Base-by-base conservation (phyloP, 768 basidiomycete genomes). In the Tephrocybe sp. region DNA sequence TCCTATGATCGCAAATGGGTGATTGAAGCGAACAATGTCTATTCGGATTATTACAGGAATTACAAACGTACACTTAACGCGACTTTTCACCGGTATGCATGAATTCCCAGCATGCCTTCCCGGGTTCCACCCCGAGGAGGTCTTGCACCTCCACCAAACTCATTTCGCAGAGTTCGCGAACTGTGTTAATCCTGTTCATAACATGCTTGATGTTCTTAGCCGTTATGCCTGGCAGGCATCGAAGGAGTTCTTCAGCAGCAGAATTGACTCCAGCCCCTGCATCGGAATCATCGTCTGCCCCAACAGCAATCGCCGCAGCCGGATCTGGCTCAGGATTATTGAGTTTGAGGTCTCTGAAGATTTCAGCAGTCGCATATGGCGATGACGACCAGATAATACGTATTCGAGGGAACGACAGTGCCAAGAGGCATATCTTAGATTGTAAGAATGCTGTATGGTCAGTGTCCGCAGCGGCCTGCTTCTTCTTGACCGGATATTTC, bases 311-410 rank as follows among this genome's bases (percentile, higher is more conserved):
- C 0, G 97, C 94, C 36, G 79, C 79, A 12, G 72, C 62, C 8
- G 84, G 79, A 54, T 96, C 88, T 0, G 97, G 97, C 64, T 99
- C 92, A 0, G 80, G 69, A 40, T 81, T 79, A 59, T 87, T 84
- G 30, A 70, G 54, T 62, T 99, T 99, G 31, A 99, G 83, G 62
- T 98, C 97, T 41, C 80, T 82, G 74, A 98, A 95, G 49, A 98
- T 93, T 51, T 93, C 87, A 0, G 92, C 79, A 0, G 92, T 94
- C 16, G 89, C 88, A 62, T 93, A 91, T 0, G 97, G 92, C 0
- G 95, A 98, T 1, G 94, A 94, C 0, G 94, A 94, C 97, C 97
- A 98, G 64, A 99, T 90, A 62, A 98, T 89, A 39, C 92, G 85
- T 2, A 99, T 72, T 12, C 91, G 86, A 0, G 95, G 97, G 65